Percentiles rank a stretch among this genome's conserved stretches.
Evolutionary conservation across 768 basidiomycete genomes (phyloP).

Genomic region (Trametes meyenii): DNA sequence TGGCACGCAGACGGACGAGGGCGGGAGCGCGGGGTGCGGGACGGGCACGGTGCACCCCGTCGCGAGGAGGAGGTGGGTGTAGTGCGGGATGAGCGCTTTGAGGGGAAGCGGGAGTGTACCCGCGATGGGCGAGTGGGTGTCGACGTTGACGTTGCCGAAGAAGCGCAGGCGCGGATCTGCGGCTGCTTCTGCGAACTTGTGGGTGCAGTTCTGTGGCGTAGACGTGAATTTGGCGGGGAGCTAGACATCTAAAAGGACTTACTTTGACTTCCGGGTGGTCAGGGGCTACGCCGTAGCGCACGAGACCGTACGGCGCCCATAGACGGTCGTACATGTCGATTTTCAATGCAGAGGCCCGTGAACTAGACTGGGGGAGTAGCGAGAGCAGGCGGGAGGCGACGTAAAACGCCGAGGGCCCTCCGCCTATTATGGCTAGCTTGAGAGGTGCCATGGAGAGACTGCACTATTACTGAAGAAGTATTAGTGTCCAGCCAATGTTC

Average conservation of each 20-base stretch:
- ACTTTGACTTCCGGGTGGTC: conserved; percentile 99
- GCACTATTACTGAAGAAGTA: neutral
- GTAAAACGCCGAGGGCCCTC: conserved; percentile 96
- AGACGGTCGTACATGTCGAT: conserved; percentile 92
- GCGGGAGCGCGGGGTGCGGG: conserved; percentile 56
- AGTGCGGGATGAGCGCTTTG: conserved; percentile 62
- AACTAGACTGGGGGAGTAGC: conserved; percentile 47
- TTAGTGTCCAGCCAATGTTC: too few species aligned
- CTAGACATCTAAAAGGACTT: conserved; percentile 18
- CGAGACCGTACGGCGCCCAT: conserved; percentile 94
- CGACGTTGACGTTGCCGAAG: conserved; percentile 86
- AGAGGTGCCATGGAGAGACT: conserved; percentile 35
- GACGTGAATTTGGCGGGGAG: neutral
- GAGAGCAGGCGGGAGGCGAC: conserved; percentile 85
- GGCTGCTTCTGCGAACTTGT: conserved; percentile 89
- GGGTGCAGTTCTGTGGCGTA: conserved; percentile 81
- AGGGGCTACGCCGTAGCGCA: conserved; percentile 95
- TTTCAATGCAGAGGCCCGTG: conserved; percentile 42
- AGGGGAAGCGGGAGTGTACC: conserved; percentile 63
- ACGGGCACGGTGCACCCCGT: conserved; percentile 79
- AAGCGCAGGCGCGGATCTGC: conserved; percentile 81
- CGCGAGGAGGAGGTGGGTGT: conserved; percentile 85
- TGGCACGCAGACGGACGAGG: conserved; percentile 55
- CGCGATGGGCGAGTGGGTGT: conserved; percentile 44
- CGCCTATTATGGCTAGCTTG: conserved; percentile 91